Evolutionary conservation across 2,329 filamentous ascomycete genomes (phyloP).

Genomic region (Calonectria montana): DNA sequence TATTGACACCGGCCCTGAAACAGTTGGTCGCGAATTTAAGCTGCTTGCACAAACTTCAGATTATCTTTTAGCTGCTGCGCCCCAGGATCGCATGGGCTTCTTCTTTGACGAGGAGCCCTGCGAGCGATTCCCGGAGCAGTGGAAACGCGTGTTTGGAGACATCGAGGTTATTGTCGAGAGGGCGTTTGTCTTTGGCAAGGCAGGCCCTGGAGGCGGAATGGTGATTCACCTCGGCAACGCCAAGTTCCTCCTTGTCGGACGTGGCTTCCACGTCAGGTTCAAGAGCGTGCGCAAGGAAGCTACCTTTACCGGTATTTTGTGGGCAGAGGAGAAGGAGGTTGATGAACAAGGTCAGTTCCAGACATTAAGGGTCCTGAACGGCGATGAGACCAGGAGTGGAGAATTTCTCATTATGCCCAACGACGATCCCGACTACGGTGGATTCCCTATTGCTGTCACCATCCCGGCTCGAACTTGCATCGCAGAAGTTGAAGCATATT

Average conservation of each 20-base stretch:
- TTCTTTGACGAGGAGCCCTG: slow-evolving; percentile 49
- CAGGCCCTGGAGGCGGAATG: slow-evolving; percentile 52
- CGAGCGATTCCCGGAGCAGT: slow-evolving; percentile 39
- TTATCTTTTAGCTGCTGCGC: slow-evolving; percentile 43
- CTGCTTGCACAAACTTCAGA: slow-evolving; percentile 44
- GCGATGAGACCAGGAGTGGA: slow-evolving; percentile 57
- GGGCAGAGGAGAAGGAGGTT: slow-evolving; percentile 51
- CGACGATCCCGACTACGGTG: slow-evolving; percentile 66
- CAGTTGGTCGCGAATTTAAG: slow-evolving; percentile 45
- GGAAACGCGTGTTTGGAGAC: slow-evolving; percentile 45
- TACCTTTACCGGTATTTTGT: slow-evolving; percentile 53
- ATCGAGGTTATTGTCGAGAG: slow-evolving; percentile 52
- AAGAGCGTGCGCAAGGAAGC: slow-evolving; percentile 44
- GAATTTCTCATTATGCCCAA: slow-evolving; percentile 65
- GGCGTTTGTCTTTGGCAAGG: slow-evolving; percentile 54
- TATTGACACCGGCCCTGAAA: slow-evolving; percentile 49
- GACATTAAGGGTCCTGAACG: slow-evolving; percentile 50
- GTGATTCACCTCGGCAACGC: slow-evolving; percentile 50
- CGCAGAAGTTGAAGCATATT: slow-evolving; percentile 55
- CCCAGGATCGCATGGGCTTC: slow-evolving; percentile 50
- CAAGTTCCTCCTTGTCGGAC: slow-evolving; percentile 51
- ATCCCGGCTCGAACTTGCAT: slow-evolving; percentile 63
- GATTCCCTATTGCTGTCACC: slow-evolving; percentile 65
- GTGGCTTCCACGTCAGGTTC: slow-evolving; percentile 52
- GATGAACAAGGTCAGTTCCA: slow-evolving; percentile 45